Evolutionary conservation across 2,329 filamentous ascomycete genomes (phyloP), one percentile per base, ranked within the genome.

Genomic region (Didymella exigua): DNA sequence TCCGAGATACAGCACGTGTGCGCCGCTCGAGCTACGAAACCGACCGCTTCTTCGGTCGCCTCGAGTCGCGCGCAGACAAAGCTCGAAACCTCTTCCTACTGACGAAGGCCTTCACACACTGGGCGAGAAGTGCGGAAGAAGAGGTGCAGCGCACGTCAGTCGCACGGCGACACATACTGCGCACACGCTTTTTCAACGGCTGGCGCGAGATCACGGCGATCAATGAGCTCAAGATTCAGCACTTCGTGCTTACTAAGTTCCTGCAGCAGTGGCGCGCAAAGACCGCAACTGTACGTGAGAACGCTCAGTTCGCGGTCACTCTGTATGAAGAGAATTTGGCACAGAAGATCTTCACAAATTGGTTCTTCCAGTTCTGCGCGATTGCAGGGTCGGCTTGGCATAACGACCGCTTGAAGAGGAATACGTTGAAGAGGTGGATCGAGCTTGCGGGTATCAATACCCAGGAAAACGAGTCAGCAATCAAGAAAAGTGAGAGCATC

Each of bases 121-220:
- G 91, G 91, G 83, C 84, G 10, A 82, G 83, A 49, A 79, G 82
- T 45, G 82, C 89, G 10, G 82, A 81, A 5, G 85, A 89, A 13
- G 85, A 90, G 66, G 78, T 86, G 14, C 82, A 86, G 58, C 83
- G 85, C 34, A 90, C 89, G 4, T 84, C 83, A 4, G 80, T 86
- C 36, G 90, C 89, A 18, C 82, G 89, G 58, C 81, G 85, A 58
- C 89, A 91, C 69, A 85, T 93, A 56, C 76, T 95, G 49, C 81
- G 87, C 50, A 85, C 84, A 11, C 84, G 84, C 50, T 87, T 86
- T 57, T 91, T 90, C 72, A 84, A 84, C 54, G 85, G 85, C 7
- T 91, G 89, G 89, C 81, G 83, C 23, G 81, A 85, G 54, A 84
- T 89, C 49, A 88, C 86, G 0, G 79, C 80, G 1, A 79, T 85